These are phyloP conservation scores for Microbotryum saponariae DNA, from an alignment of 1,284 basidiomycete genomes.

Conservation along the genomic window DNA sequence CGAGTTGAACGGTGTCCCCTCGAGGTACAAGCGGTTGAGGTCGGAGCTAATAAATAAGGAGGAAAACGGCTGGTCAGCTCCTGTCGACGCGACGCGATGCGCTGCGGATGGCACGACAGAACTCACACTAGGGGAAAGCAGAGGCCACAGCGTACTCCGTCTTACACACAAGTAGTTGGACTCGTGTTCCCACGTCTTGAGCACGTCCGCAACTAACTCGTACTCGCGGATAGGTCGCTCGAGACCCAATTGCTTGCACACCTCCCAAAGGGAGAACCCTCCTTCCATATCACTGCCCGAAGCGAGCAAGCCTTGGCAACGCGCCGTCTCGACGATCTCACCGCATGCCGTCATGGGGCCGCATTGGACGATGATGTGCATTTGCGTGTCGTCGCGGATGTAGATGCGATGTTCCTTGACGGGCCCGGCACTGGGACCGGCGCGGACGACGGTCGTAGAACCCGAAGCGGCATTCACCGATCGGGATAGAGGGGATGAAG, in stretches of 20 bases:
- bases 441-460: background rate
- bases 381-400: background rate
- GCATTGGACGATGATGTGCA: slow-evolving; percentile 6
- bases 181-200: slow-evolving; percentile 72
- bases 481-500: background rate
- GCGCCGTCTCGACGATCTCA: slow-evolving; percentile 19
- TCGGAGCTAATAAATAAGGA: slow-evolving; percentile 3
- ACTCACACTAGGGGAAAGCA: slow-evolving; percentile 56
- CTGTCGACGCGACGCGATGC: background rate
- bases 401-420: slow-evolving; percentile 16
- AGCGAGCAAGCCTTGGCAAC: slow-evolving; percentile 13
- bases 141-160: slow-evolving; percentile 55
- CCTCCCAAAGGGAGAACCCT: slow-evolving; percentile 26
- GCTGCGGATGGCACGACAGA: slow-evolving; percentile 16
- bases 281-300: slow-evolving; percentile 11
- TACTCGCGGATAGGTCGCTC: slow-evolving; percentile 74
- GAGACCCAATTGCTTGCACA: slow-evolving; percentile 16
- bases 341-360: slow-evolving; percentile 8
- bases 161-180: slow-evolving; percentile 70
- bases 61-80: background rate
- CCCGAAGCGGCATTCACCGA: background rate
- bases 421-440: background rate
- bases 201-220: slow-evolving; percentile 63
- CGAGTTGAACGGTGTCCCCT: slow-evolving; percentile 52
- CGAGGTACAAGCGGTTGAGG: slow-evolving; percentile 11